phyloP scores from a whole-genome alignment of 2,329 filamentous ascomycete species.

The Fusarium napiforme region DNA sequence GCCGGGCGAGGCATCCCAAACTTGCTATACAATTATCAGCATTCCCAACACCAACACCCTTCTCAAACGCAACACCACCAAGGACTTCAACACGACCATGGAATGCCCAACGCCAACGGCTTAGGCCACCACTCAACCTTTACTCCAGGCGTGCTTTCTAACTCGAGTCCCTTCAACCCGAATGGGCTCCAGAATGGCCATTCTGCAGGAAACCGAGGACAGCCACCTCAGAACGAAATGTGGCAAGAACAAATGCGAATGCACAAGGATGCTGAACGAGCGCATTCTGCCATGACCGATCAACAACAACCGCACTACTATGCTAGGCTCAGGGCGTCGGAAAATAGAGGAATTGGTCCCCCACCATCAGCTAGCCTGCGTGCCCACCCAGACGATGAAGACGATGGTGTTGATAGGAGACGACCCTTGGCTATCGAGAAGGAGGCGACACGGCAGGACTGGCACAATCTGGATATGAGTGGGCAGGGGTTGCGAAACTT shows the following conservation, averaged over 20 bases:
- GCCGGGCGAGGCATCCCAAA: constrained; percentile 66
- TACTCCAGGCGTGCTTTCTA: constrained; percentile 64
- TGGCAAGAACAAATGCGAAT: constrained; percentile 90
- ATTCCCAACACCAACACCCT: constrained; percentile 70
- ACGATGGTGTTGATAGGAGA: constrained; percentile 66
- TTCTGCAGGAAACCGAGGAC: constrained; percentile 58
- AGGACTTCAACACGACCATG: constrained; percentile 68
- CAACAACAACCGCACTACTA: constrained; percentile 76
- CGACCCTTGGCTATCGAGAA: constrained; percentile 74
- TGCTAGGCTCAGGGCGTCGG: constrained; percentile 74
- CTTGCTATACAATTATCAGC: constrained; percentile 77
- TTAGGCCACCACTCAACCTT: constrained; percentile 57
- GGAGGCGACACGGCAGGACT: constrained; percentile 78
- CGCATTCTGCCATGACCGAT: constrained; percentile 76
- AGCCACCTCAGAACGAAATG: constrained; percentile 71
- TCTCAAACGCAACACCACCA: constrained; percentile 73
- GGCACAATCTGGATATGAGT: constrained; percentile 93
- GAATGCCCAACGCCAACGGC: constrained; percentile 64
- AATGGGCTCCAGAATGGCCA: constrained; percentile 69
- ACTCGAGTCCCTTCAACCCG: constrained; percentile 68
- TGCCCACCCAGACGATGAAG: constrained; percentile 61
- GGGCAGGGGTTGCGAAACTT: constrained; percentile 93
- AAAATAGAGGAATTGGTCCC: constrained; percentile 74
- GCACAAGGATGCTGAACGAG: constrained; percentile 80
- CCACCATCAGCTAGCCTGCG: constrained; percentile 62